Evolutionary conservation across 768 basidiomycete genomes (phyloP), one percentile per base, ranked within the genome.

Genomic region (Boletus fagicola): DNA sequence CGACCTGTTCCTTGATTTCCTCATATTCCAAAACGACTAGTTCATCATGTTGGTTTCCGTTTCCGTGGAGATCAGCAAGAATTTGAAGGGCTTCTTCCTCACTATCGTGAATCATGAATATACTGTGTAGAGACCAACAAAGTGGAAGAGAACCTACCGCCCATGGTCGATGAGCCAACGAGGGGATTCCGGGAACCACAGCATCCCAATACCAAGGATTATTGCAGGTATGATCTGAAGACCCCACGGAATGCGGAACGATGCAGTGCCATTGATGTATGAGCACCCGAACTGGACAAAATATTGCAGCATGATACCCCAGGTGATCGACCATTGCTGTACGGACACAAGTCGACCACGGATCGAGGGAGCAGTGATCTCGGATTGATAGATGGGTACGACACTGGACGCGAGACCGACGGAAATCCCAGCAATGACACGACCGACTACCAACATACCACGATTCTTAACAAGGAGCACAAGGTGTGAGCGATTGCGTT

Each of bases 211-310:
- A 48, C 81, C 82, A 28, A 91, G 79, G 12, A 92, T 54, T 56
- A 89, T 78, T 8, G 86, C 90, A 24, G 89, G 89, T 51, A 92
- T 89, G 77, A 87, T 80, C 68, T 91, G 90, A 28, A 91, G 72
- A 54, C 85, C 86, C 87, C 87, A 89, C 11, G 88, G 89, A 61
- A 91, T 86, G 26, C 88, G 84, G 80, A 90, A 91, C 0, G 87
- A 88, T 0, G 87, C 86, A 13, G 69, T 76, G 33, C 87, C 85
- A 20, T 84, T 72, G 68, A 90, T 86, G 68, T 73, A 72, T 1
- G 86, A 89, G 68, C 84, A 87, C 10, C 87, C 87, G 58, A 88
- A 88, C 62, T 88, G 83, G 60, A 88, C 79, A 69, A 88, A 88
- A 74, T 90, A 85, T 60, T 88, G 88, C 44, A 90, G 71, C 61